Conservation (phyloP, 257 asterid species). For the Lantana camara region DNA sequence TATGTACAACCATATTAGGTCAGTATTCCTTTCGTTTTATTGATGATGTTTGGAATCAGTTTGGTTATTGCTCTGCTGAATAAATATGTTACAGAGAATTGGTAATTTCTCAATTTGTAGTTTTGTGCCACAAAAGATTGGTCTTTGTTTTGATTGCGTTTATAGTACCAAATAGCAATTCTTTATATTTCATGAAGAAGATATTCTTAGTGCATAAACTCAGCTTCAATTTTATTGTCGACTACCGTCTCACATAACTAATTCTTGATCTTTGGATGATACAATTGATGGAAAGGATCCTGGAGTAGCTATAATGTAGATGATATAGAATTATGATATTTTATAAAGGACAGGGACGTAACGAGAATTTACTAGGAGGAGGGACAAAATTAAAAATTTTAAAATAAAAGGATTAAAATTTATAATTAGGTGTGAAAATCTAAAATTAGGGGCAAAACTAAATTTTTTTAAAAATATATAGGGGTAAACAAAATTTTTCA, state of each 20-base stretch:
- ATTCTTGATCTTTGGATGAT: background rate
- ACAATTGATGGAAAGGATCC: background rate
- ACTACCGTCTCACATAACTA: background rate
- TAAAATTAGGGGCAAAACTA: too few species aligned
- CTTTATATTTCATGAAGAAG: background rate
- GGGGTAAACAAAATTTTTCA: too few species aligned
- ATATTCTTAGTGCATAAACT: background rate
- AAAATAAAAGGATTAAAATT: too few species aligned
- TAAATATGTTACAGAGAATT: background rate
- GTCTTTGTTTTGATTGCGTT: background rate
- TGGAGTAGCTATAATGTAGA: conserved; percentile 4
- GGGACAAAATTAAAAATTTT: too few species aligned
- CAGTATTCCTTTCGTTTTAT: too few species aligned
- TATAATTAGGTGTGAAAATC: too few species aligned
- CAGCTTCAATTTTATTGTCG: background rate
- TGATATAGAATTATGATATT: background rate
- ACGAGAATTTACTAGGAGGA: too few species aligned
- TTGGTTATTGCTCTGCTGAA: background rate
- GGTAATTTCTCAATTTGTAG: conserved; percentile 10
- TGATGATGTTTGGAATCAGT: too few species aligned
- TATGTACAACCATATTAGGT: too few species aligned
- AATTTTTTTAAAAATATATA: too few species aligned
- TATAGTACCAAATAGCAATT: too few species aligned
- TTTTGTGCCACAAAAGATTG: background rate
- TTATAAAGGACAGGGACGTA: too few species aligned